These are phyloP conservation scores for Calonectria multiphialidica DNA, from an alignment of 2,329 filamentous ascomycete species.

Conservation along the genomic window DNA sequence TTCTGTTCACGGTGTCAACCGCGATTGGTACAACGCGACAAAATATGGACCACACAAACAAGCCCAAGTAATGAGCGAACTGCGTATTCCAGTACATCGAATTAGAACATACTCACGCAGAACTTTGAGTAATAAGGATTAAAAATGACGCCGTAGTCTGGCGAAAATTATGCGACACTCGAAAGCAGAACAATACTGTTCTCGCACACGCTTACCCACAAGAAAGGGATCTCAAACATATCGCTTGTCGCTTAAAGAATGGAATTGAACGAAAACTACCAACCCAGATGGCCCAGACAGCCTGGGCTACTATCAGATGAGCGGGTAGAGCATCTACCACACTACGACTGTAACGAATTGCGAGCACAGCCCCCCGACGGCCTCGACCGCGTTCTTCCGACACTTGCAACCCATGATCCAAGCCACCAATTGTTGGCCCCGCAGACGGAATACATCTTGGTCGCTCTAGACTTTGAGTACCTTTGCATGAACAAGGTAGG, in stretches of 20 bases:
- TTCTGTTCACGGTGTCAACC: too few relatives aligned
- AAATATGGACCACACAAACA: too few relatives aligned
- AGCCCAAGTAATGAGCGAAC: too few relatives aligned
- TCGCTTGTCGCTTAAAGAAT: neutral
- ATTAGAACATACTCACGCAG: too few relatives aligned
- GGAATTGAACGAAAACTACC: neutral
- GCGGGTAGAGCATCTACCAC: neutral
- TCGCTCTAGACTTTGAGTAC: constrained; percentile 24
- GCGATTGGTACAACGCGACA: too few relatives aligned
- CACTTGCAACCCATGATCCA: neutral
- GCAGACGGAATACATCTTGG: constrained; percentile 18
- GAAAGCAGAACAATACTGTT: neutral
- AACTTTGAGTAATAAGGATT: too few relatives aligned
- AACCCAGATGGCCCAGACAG: neutral
- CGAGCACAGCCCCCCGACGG: neutral
- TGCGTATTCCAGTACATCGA: too few relatives aligned
- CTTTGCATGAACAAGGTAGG: constrained; percentile 18
- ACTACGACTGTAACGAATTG: neutral
- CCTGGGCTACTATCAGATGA: neutral
- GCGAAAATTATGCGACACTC: neutral
- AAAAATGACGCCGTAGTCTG: too few relatives aligned
- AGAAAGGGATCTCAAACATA: neutral
- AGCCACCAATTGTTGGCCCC: neutral
- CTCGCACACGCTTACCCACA: neutral
- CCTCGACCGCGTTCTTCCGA: constrained; percentile 9